phyloP scores from a whole-genome alignment of 352 stramenopile species.

The Blastocystis sp. region DNA sequence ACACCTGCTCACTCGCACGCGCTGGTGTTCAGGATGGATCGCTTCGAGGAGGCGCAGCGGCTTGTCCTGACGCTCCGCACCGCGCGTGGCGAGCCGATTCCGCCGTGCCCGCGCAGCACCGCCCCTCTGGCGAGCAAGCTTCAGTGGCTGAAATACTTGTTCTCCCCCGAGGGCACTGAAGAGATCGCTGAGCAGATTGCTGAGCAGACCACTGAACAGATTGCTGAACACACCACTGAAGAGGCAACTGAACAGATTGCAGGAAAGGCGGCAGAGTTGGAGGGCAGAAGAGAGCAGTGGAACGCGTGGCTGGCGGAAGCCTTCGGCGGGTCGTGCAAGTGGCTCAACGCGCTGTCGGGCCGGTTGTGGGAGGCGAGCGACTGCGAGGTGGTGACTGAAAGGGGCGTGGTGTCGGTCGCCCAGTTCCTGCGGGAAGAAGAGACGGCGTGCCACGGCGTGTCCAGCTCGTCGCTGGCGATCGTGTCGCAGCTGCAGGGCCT shows the following conservation, averaged over 20 bases:
- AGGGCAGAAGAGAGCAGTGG: not conserved
- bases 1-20: not conserved
- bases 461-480: not conserved
- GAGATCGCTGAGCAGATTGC: not conserved
- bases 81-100: not conserved
- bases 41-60: not conserved
- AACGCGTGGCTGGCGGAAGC: not conserved
- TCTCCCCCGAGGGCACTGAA: not conserved
- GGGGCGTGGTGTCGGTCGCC: slow-evolving; percentile 16
- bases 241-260: not conserved
- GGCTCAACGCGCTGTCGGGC: not conserved
- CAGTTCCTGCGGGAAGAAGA: not conserved
- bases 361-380: not conserved
- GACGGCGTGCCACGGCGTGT: not conserved
- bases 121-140: not conserved
- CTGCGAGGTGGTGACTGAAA: not conserved
- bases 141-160: not conserved
- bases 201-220: not conserved
- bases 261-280: not conserved
- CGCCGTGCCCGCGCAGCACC: not conserved
- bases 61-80: not conserved
- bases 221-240: not conserved
- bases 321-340: not conserved
- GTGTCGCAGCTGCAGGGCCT: not conserved
- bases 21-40: not conserved